Conservation (phyloP, 805 yeast species). For the Saccharomycopsis olivae region DNA sequence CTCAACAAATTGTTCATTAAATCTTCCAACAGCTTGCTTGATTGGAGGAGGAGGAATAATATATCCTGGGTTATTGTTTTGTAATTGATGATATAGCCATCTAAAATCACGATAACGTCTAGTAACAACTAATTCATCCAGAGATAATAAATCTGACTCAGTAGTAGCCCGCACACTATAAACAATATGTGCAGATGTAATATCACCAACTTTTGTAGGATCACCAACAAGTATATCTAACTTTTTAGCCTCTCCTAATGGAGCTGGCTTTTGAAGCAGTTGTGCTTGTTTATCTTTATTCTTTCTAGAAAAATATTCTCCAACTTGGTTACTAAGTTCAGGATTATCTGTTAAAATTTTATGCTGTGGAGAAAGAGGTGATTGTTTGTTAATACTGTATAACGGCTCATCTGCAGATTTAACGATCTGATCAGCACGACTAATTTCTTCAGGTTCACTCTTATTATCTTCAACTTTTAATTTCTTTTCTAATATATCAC, state of each 20-base stretch:
- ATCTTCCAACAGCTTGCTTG: slow-evolving; percentile 86
- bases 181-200: slow-evolving; percentile 80
- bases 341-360: slow-evolving; percentile 15
- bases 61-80: slow-evolving; percentile 78
- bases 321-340: slow-evolving; percentile 12
- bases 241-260: slow-evolving; percentile 21
- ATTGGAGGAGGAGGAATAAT: slow-evolving; percentile 95
- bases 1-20: slow-evolving; percentile 84
- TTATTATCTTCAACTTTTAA: slow-evolving; percentile 24
- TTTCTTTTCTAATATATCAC: slow-evolving; percentile 25
- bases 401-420: slow-evolving; percentile 45
- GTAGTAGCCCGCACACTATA: slow-evolving; percentile 59
- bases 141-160: slow-evolving; percentile 22
- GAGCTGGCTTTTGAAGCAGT: slow-evolving; percentile 18
- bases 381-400: slow-evolving; percentile 31
- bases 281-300: slow-evolving; percentile 10
- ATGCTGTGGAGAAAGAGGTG: slow-evolving; percentile 18
- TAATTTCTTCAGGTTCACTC: slow-evolving; percentile 19
- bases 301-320: slow-evolving; percentile 13
- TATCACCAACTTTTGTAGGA: slow-evolving; percentile 85
- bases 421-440: slow-evolving; percentile 27
- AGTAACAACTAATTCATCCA: slow-evolving; percentile 48
- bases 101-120: slow-evolving; percentile 87
- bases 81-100: slow-evolving; percentile 86
- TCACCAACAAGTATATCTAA: slow-evolving; percentile 74